A percentile compares a stretch with the other conserved stretches of the same genome.
phyloP scores from a whole-genome alignment of 2,329 filamentous ascomycete genomes.

The Neofusicoccum kwambonambiense region DNA sequence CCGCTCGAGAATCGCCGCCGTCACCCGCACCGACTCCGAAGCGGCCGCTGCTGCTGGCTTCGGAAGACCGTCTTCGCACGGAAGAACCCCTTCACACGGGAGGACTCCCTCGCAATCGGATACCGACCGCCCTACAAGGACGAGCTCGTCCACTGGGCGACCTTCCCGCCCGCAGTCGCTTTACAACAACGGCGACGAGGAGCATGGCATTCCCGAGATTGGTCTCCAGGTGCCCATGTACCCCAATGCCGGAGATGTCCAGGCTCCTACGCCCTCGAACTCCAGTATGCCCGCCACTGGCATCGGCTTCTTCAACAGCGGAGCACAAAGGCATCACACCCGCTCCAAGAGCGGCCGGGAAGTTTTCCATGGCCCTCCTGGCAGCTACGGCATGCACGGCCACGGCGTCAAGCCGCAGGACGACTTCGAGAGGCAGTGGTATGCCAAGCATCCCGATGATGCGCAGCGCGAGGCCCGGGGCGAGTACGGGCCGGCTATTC shows the following conservation, averaged over 20 bases:
- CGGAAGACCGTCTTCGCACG: constrained; percentile 54
- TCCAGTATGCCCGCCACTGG: constrained; percentile 41
- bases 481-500: constrained; percentile 59
- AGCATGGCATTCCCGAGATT: constrained; percentile 88
- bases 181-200: constrained; percentile 59
- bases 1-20: constrained; percentile 76
- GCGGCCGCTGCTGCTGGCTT: constrained; percentile 82
- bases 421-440: constrained; percentile 88
- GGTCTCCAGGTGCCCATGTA: constrained; percentile 93
- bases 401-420: constrained; percentile 71
- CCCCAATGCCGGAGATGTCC: constrained; percentile 87
- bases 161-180: constrained; percentile 54
- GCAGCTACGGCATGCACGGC: constrained; percentile 89
- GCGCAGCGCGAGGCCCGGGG: constrained; percentile 71
- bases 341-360: constrained; percentile 72
- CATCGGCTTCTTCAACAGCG: constrained; percentile 57
- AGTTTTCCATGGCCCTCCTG: constrained; percentile 70
- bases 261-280: constrained; percentile 81
- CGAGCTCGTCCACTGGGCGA: constrained; percentile 31
- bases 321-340: constrained; percentile 55
- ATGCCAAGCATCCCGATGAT: constrained; percentile 84
- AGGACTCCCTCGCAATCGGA: constrained; percentile 35
- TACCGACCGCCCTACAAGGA: constrained; percentile 19
- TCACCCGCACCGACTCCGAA: constrained; percentile 89
- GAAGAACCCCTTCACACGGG: constrained; percentile 32